These are phyloP conservation scores for Drechmeria coniospora DNA, from an alignment of 2,329 filamentous ascomycete genomes.

Conservation along the genomic window DNA sequence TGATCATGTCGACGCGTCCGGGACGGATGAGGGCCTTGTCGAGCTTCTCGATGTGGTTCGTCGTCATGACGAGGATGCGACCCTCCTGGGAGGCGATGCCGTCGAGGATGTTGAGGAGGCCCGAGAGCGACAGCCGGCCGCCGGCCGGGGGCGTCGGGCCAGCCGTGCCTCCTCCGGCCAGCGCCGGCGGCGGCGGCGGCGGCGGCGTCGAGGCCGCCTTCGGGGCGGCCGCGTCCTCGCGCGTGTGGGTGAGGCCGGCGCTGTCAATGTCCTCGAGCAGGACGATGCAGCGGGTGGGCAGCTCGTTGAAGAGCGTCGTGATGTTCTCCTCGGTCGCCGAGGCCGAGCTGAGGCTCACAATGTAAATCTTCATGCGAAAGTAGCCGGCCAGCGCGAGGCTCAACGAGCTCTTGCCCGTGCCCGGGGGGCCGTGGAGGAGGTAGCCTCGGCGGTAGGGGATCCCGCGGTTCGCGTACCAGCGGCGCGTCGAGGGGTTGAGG, in stretches of 20 bases:
- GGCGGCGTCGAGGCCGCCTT: slow-evolving; percentile 2
- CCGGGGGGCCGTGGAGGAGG: slow-evolving; percentile 64
- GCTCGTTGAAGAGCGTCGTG: slow-evolving; percentile 44
- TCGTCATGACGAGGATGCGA: slow-evolving; percentile 49
- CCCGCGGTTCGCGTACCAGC: slow-evolving; percentile 74
- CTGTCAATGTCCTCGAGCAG: slow-evolving; percentile 65
- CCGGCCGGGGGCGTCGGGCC: slow-evolving; percentile 1
- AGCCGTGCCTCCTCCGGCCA: not conserved
- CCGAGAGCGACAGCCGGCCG: slow-evolving; percentile 50
- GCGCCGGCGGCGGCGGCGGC: slow-evolving; percentile 3
- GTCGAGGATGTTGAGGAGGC: slow-evolving; percentile 68
- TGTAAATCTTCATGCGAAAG: slow-evolving; percentile 57
- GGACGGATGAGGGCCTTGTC: slow-evolving; percentile 48
- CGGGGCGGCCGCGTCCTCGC: slow-evolving; percentile 17
- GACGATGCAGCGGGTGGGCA: slow-evolving; percentile 56
- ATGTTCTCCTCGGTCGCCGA: slow-evolving; percentile 51
- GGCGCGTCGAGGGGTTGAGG: slow-evolving; percentile 42
- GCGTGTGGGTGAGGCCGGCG: slow-evolving; percentile 50
- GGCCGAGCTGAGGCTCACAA: slow-evolving; percentile 50
- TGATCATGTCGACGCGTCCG: slow-evolving; percentile 44
- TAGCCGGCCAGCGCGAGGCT: slow-evolving; percentile 55
- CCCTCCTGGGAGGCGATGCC: slow-evolving; percentile 52
- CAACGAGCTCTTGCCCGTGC: slow-evolving; percentile 64
- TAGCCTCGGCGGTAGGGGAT: slow-evolving; percentile 80
- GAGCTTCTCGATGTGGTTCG: slow-evolving; percentile 46